A percentile compares a stretch with the other conserved stretches of the same genome.
Conservation (phyloP, 768 basidiomycete genomes). For the Macrocybe gigantea region DNA sequence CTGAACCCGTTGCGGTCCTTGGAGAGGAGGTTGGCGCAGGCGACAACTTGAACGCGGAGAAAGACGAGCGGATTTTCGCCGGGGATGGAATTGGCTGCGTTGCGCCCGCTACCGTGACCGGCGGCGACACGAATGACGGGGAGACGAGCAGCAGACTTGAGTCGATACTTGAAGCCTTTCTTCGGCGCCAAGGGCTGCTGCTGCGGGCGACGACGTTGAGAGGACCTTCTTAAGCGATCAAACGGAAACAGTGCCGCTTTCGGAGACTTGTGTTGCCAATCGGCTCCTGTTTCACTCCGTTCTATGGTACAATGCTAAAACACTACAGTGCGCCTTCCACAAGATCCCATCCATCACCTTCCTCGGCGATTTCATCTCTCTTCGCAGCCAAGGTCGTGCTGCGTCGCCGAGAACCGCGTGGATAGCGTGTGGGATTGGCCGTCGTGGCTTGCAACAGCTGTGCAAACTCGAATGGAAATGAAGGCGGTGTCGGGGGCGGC, state of each 20-base stretch:
- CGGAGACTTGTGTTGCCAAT: too few relatives aligned
- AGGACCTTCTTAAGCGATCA: too few relatives aligned
- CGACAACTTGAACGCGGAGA: slow-evolving; percentile 62
- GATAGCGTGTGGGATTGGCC: slow-evolving; percentile 41
- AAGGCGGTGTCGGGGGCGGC: slow-evolving; percentile 55
- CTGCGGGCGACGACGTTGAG: background rate
- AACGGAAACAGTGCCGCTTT: too few relatives aligned
- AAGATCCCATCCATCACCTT: slow-evolving; percentile 43
- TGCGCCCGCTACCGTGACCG: slow-evolving; percentile 22
- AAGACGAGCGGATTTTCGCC: slow-evolving; percentile 66
- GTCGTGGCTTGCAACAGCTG: slow-evolving; percentile 78
- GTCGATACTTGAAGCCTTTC: slow-evolving; percentile 51
- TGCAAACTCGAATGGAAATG: slow-evolving; percentile 68
- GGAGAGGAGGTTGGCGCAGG: slow-evolving; percentile 53
- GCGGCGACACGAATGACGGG: slow-evolving; percentile 38
- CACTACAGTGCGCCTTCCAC: background rate
- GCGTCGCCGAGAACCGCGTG: slow-evolving; percentile 19
- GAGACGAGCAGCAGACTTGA: slow-evolving; percentile 53
- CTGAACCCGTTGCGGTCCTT: slow-evolving; percentile 67
- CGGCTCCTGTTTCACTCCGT: too few relatives aligned
- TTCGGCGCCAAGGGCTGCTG: slow-evolving; percentile 26
- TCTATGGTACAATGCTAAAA: too few relatives aligned
- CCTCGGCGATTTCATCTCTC: slow-evolving; percentile 20
- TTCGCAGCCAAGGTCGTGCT: slow-evolving; percentile 9
- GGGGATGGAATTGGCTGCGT: slow-evolving; percentile 32